Evolutionary conservation across 768 basidiomycete species (phyloP), one percentile per base, ranked within the genome.

Genomic region (Leccinum fibrillosum): DNA sequence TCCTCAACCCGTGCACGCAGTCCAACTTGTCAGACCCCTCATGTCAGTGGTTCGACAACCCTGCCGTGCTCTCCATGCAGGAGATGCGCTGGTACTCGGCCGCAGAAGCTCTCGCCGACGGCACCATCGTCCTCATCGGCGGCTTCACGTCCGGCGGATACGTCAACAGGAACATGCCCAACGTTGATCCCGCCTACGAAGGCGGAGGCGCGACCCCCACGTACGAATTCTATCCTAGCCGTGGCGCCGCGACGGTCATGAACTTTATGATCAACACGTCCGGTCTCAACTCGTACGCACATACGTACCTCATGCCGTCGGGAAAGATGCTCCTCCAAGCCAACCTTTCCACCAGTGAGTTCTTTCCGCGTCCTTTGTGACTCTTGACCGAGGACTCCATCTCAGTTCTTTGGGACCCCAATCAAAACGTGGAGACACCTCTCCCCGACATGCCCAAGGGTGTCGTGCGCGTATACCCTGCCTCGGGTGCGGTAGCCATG

Each of bases 401-500:
- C 10, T 49, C 51, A 80, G 81, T 78, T 10, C 64, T 82, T 5
- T 83, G 78, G 79, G 81, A 90, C 58, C 77, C 81, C 44, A 65
- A 73, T 5, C 72, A 68, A 30, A 89, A 90, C 66, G 54, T 69
- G 4, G 88, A 90, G 69, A 85, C 79, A 0, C 75, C 76, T 3
- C 79, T 92, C 11, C 90, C 90, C 2, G 73, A 82, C 60, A 91
- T 90, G 89, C 90, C 90, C 1, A 77, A 78, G 30, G 75, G 78
- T 47, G 85, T 95, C 48, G 84, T 83, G 21, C 88, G 93, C 30
- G 89, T 92, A 4, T 95, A 95, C 67, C 94, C 94, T 9, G 95
- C 89, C 0, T 93, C 93, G 9, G 93, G 91, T 32, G 95, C 89
- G 0, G 82, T 81, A 2, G 89, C 89, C 42, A 92, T 98, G 89